Percentiles rank a stretch among this genome's conserved stretches.
These are phyloP conservation scores for Exophiala lecanii-corni DNA, from an alignment of 2,329 filamentous ascomycete species.

Conservation along the genomic window DNA sequence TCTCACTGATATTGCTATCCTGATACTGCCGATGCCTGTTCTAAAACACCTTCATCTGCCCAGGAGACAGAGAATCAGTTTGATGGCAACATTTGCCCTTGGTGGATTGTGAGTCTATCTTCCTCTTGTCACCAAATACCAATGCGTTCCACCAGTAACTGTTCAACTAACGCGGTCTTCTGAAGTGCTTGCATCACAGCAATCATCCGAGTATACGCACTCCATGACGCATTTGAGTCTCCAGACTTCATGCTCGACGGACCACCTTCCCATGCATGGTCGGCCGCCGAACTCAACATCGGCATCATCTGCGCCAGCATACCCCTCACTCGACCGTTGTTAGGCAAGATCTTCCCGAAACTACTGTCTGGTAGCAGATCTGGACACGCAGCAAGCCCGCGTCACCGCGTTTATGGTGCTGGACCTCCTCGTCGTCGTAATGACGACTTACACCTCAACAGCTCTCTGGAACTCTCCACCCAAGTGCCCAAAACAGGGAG, in stretches of 20 bases:
- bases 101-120: conserved; percentile 34
- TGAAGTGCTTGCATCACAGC: conserved; percentile 2
- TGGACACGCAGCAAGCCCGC: neutral
- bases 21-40: conserved; percentile 44
- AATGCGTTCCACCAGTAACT: no score
- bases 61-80: conserved; percentile 37
- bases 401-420: no score
- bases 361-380: neutral
- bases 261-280: conserved; percentile 34
- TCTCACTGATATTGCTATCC: conserved; percentile 39
- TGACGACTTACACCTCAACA: no score
- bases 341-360: conserved; percentile 26
- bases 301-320: conserved; percentile 26
- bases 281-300: conserved; percentile 37
- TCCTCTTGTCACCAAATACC: neutral
- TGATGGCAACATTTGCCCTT: conserved; percentile 40
- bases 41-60: conserved; percentile 39
- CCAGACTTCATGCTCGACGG: conserved; percentile 27
- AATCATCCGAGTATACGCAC: neutral
- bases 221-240: neutral
- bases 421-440: neutral
- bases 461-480: no score
- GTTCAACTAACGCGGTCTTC: neutral
- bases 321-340: conserved; percentile 36
- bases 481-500: no score